phyloP scores from a whole-genome alignment of 495 filamentous ascomycete species.

The Aspergillus homomorphus region DNA sequence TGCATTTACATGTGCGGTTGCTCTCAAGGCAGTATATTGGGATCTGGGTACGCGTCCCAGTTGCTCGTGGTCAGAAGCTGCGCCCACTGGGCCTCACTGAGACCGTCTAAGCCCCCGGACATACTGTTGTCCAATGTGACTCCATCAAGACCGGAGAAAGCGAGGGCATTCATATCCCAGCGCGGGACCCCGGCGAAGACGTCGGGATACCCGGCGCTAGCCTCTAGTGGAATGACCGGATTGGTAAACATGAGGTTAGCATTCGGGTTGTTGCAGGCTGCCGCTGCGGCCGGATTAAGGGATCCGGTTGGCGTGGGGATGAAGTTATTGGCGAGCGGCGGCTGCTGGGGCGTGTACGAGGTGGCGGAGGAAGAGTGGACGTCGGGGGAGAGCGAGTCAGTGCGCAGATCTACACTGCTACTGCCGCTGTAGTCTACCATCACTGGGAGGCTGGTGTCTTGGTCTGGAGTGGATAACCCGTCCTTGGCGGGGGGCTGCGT shows the following conservation, averaged over 20 bases:
- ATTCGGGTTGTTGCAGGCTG: not conserved
- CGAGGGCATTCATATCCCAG: not conserved
- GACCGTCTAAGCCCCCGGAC: not conserved
- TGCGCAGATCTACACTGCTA: conserved; percentile 4
- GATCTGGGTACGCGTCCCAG: not conserved
- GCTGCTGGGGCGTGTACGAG: not conserved
- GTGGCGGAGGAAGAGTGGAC: not conserved
- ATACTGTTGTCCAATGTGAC: not conserved
- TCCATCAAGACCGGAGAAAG: not conserved
- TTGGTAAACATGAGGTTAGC: not conserved
- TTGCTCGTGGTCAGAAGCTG: not conserved
- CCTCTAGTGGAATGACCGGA: not conserved
- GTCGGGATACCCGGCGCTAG: not conserved
- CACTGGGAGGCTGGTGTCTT: not conserved
- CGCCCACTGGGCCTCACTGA: conserved; percentile 1
- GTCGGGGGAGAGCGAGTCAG: not conserved
- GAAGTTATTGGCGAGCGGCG: not conserved
- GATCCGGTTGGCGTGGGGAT: not conserved
- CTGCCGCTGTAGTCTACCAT: conserved; percentile 1
- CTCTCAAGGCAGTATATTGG: not conserved
- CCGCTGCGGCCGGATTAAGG: no score
- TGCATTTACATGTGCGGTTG: not conserved
- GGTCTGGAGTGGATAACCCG: not conserved
- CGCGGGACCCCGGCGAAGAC: not conserved
- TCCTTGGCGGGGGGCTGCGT: not conserved